Evolutionary conservation across 768 basidiomycete species (phyloP).

Genomic region (Austroboletus eburneus): DNA sequence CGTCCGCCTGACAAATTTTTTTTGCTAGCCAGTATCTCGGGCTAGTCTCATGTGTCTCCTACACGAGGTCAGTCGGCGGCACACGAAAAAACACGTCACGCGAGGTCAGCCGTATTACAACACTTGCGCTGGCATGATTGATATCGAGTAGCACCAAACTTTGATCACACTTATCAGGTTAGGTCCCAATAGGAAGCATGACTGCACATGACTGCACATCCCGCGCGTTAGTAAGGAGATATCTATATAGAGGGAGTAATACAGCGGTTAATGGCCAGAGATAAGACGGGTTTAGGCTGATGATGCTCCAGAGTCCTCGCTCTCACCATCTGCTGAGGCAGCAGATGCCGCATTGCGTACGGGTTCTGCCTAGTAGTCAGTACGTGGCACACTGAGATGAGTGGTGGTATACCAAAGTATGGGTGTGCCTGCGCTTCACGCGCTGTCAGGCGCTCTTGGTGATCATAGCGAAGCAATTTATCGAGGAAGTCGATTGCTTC

Average conservation of each 20-base stretch:
- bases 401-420: constrained; percentile 71
- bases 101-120: constrained; percentile 5
- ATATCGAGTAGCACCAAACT: constrained; percentile 9
- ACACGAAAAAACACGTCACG: constrained; percentile 10
- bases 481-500: constrained; percentile 96
- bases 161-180: constrained; percentile 19
- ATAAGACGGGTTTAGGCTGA: constrained; percentile 29
- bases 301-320: constrained; percentile 43
- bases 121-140: background rate
- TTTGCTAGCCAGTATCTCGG: background rate
- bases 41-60: constrained; percentile 9
- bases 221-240: constrained; percentile 21
- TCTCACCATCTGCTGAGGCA: constrained; percentile 55
- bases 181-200: constrained; percentile 11
- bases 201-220: constrained; percentile 19
- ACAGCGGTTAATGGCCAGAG: constrained; percentile 26
- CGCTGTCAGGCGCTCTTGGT: constrained; percentile 94
- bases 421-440: constrained; percentile 87
- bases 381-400: constrained; percentile 11
- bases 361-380: constrained; percentile 48
- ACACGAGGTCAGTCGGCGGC: constrained; percentile 4
- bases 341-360: constrained; percentile 48
- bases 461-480: constrained; percentile 93
- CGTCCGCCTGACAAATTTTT: constrained; percentile 15
- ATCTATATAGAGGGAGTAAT: constrained; percentile 34